Evolutionary conservation across 2,329 filamentous ascomycete genomes (phyloP), one percentile per base, ranked within the genome.

Genomic region (Cladosporium sp.): DNA sequence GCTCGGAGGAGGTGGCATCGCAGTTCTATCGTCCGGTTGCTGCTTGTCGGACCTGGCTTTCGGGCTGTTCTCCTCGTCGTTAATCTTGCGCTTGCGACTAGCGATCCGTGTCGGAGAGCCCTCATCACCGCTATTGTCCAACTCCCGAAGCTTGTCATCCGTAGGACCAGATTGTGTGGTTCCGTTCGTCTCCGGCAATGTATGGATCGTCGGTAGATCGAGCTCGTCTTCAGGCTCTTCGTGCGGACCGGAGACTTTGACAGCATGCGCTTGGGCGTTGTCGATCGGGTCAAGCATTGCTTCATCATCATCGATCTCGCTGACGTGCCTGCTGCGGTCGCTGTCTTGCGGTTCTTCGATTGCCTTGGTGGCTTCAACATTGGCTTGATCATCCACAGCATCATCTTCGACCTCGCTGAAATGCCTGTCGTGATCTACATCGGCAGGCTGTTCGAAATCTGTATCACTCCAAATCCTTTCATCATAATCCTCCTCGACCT

Each of bases 341-440:
- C 6, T 36, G 14, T 61, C 43, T 7, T 51, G 46, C 18, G 13
- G 14, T 16, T 48, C 7, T 43, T 11, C 2, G 32, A 16, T 53
- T 32, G 18, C n/a, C 3, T 51, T 51, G 6, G 7, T 25, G 23
- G 26, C 28, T 18, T 23, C 18, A 5, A 34, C 28, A 14, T 43
- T n/a, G 36, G 21, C 51, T 3, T 32, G 16, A n/a, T 30, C 51
- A 25, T 32, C 14, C 30, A 26, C 48, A 39, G 30, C 60, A 18
- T 63, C 60, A 5, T 56, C 60, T 13, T 63, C 60, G 8, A 56
- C 49, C 25, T 63, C 60, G 21, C 49, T 56, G 49, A 63, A 54
- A 25, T 56, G 60, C 8, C 60, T 54, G 25, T 63, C 60, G 10
- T 30, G 32, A 43, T 56, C 60, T 1, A 63, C 21, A 23, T 46